Percentiles rank a stretch among this genome's conserved stretches.
These are phyloP conservation scores for Usnea hakonensis DNA, from an alignment of 495 filamentous ascomycete genomes.

Conservation along the genomic window DNA sequence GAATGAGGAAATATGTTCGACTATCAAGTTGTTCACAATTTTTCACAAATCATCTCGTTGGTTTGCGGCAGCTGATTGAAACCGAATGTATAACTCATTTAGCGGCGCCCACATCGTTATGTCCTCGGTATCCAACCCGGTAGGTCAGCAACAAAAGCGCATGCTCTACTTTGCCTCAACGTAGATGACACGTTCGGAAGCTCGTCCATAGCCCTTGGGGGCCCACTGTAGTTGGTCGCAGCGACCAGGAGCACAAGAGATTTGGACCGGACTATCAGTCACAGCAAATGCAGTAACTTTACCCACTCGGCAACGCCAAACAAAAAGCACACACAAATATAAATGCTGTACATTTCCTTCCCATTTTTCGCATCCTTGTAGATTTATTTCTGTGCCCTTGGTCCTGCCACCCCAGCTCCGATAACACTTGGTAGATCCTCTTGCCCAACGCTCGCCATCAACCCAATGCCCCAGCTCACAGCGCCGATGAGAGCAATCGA, in stretches of 20 bases:
- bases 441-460: constrained; percentile 72
- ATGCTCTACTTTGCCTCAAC: not conserved
- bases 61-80: not conserved
- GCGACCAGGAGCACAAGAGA: not conserved
- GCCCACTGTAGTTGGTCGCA: not conserved
- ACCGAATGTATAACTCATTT: too few relatives aligned
- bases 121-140: not conserved
- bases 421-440: constrained; percentile 79
- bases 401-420: constrained; percentile 68
- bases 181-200: not conserved
- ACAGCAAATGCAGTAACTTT: not conserved
- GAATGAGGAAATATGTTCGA: not conserved
- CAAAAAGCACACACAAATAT: constrained; percentile 1
- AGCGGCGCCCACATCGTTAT: not conserved
- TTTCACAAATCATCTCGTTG: not conserved
- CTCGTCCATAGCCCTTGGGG: not conserved
- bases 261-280: not conserved
- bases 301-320: constrained; percentile 9
- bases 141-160: not conserved
- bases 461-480: constrained; percentile 57
- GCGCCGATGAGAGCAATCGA: constrained; percentile 54
- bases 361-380: not conserved
- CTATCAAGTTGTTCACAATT: not conserved
- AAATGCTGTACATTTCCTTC: constrained; percentile 11
- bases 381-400: constrained; percentile 36